A percentile compares a stretch with the other conserved stretches of the same genome.
These are phyloP conservation scores for Zostera marina DNA, from an alignment of 116 monocot genomes.

Conservation along the genomic window DNA sequence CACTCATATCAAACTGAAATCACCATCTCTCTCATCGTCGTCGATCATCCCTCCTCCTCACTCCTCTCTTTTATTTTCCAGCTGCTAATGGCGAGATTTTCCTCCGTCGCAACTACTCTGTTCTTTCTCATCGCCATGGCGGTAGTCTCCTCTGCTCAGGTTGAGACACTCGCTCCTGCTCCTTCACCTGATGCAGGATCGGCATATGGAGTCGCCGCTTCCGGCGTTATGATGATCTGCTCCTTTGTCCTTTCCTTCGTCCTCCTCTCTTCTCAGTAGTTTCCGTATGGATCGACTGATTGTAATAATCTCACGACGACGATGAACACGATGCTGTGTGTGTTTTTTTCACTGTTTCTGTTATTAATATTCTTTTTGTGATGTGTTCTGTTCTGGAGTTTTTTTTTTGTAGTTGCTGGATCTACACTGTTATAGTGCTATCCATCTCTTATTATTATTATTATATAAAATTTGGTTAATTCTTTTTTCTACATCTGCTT, in stretches of 20 bases:
- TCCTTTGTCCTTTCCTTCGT: conserved; percentile 5
- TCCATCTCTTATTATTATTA: background rate
- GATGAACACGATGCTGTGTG: background rate
- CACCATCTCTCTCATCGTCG: no score
- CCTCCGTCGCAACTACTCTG: background rate
- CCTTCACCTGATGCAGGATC: background rate
- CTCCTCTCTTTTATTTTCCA: background rate
- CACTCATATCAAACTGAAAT: no score
- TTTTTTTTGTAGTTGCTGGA: background rate
- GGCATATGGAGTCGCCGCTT: background rate
- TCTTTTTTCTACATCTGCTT: background rate
- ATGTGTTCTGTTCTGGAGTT: background rate
- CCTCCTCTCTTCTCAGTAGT: background rate
- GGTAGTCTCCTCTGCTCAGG: background rate
- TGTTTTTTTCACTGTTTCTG: background rate
- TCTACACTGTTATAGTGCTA: background rate
- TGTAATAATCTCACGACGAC: background rate
- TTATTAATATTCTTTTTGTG: background rate
- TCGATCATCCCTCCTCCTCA: no score
- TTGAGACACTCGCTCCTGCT: background rate
- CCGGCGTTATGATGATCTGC: conserved; percentile 1
- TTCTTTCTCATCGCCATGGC: conserved; percentile 2
- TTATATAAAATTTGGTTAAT: background rate
- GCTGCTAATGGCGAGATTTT: background rate
- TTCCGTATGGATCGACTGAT: background rate